phyloP scores from a whole-genome alignment of 129 eudicot genomes.

The Tanacetum coccineum region DNA sequence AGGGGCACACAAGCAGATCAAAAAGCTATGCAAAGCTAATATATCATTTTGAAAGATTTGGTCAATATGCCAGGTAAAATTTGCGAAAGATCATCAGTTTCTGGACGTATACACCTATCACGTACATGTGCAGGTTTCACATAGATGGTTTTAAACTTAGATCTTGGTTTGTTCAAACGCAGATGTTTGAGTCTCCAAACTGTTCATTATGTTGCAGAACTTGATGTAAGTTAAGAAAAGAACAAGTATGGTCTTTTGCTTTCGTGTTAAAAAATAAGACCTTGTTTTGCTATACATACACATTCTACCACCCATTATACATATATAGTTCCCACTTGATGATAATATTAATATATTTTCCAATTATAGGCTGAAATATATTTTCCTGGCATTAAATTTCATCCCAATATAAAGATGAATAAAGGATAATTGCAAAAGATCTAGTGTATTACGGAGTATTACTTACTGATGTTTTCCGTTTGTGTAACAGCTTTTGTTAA shows the following conservation, averaged over 20 bases:
- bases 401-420: neutral
- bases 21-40: constrained; percentile 49
- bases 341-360: no score
- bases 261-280: no score
- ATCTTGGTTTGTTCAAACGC: constrained; percentile 25
- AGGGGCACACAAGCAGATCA: constrained; percentile 26
- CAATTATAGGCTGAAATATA: no score
- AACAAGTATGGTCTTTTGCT: no score
- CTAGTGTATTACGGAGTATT: constrained; percentile 13
- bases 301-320: no score
- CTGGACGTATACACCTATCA: neutral
- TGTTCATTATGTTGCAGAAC: constrained; percentile 56
- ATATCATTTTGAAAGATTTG: constrained; percentile 74
- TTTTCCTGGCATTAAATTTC: no score
- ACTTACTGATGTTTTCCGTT: constrained; percentile 10
- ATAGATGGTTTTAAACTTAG: neutral
- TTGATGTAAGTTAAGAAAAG: constrained; percentile 40
- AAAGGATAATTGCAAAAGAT: neutral
- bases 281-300: no score
- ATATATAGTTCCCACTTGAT: no score
- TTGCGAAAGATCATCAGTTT: neutral
- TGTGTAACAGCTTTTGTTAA: constrained; percentile 56
- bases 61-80: constrained; percentile 60
- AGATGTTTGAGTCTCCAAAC: constrained; percentile 67
- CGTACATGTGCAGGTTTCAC: constrained; percentile 9